phyloP scores from a whole-genome alignment of 2,329 filamentous ascomycete genomes.

The Aureobasidium sp. region DNA sequence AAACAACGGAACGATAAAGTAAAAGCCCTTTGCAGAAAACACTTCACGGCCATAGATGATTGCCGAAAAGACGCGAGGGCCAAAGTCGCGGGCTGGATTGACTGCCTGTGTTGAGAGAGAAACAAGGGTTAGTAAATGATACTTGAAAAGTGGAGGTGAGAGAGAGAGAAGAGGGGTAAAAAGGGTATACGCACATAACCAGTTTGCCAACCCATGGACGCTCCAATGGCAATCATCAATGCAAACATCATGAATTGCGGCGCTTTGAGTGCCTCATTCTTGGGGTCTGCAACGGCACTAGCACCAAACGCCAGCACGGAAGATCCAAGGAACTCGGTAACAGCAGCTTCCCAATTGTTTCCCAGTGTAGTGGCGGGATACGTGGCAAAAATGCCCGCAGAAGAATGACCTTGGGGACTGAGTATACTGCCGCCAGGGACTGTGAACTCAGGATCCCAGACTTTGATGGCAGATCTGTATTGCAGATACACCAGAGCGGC shows the following conservation, averaged over 20 bases:
- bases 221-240: conserved; percentile 6
- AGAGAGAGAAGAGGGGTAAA: too few species aligned
- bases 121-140: too few species aligned
- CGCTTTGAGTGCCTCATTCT: background rate
- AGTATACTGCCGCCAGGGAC: conserved; percentile 7
- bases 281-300: background rate
- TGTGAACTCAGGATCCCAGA: conserved; percentile 13
- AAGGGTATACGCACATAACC: conserved; percentile 10
- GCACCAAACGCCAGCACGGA: background rate
- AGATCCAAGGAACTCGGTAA: background rate
- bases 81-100: conserved; percentile 12
- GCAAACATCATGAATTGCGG: background rate
- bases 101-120: background rate
- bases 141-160: background rate
- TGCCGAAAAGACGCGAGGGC: conserved; percentile 2
- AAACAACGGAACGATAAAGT: conserved; percentile 3
- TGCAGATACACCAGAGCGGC: conserved; percentile 1
- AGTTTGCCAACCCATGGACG: conserved; percentile 13
- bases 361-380: background rate
- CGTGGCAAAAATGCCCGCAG: conserved; percentile 12
- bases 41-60: conserved; percentile 13
- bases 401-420: conserved; percentile 1
- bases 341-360: conserved; percentile 9
- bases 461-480: background rate
- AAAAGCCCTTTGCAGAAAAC: conserved; percentile 5